Conservation (phyloP, 768 basidiomycete genomes). For the Coprinopsis strossmayeri region DNA sequence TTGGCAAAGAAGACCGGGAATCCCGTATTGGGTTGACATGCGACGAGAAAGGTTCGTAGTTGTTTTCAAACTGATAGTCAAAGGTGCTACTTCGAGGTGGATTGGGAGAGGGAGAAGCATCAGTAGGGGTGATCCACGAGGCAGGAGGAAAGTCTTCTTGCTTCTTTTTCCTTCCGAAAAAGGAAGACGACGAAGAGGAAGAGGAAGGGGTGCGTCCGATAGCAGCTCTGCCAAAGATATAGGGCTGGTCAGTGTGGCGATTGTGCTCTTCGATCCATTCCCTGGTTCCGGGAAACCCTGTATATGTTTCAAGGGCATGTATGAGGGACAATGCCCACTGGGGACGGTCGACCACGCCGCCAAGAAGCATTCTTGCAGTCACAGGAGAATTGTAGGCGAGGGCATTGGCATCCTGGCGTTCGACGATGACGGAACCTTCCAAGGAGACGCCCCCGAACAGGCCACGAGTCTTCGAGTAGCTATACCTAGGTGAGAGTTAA, state of each 20-base stretch:
- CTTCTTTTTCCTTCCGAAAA: conserved; percentile 44
- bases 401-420: conserved; percentile 88
- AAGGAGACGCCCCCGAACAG: conserved; percentile 89
- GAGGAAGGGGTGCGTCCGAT: conserved; percentile 2
- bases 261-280: conserved; percentile 50
- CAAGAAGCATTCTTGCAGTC: conserved; percentile 72
- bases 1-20: not conserved
- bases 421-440: conserved; percentile 87
- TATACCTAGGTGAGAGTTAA: conserved; percentile 66
- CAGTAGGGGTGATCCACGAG: conserved; percentile 54
- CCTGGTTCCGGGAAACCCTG: conserved; percentile 59
- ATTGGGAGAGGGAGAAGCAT: conserved; percentile 35
- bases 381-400: conserved; percentile 75
- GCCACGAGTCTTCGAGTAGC: conserved; percentile 88
- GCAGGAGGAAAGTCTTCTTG: conserved; percentile 54
- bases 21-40: not conserved
- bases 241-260: conserved; percentile 30
- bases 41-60: conserved; percentile 25
- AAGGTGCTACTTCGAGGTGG: conserved; percentile 19
- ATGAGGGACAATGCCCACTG: conserved; percentile 75
- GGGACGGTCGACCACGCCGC: conserved; percentile 68
- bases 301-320: conserved; percentile 65
- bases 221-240: conserved; percentile 46
- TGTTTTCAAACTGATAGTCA: conserved; percentile 39
- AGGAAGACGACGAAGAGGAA: conserved; percentile 21